Conservation (phyloP, 2,329 filamentous ascomycete species). For the Fusarium humuli region DNA sequence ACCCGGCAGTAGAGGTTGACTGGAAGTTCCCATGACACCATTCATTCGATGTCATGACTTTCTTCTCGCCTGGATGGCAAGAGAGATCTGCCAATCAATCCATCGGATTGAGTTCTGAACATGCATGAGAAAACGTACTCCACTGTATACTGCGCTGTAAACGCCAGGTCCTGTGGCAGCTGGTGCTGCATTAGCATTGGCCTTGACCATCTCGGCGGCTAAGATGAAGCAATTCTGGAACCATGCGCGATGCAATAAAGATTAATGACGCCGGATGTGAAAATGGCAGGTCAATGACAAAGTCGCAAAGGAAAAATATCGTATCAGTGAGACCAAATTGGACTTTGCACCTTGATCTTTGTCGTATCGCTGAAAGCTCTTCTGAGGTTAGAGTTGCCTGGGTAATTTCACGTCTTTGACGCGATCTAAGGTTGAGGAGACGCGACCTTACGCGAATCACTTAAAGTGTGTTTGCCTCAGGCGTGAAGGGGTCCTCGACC, state of each 20-base stretch:
- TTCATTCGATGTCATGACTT: constrained; percentile 2
- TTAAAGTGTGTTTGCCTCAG: constrained; percentile 55
- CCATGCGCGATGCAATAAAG: constrained; percentile 28
- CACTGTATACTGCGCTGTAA: constrained; percentile 77
- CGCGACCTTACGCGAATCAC: constrained; percentile 55
- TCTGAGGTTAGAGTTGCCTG: constrained; percentile 45
- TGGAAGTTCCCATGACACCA: not conserved
- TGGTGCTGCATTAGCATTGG: constrained; percentile 46
- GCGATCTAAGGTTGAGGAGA: constrained; percentile 50
- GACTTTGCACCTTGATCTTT: constrained; percentile 25
- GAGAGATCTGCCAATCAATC: constrained; percentile 1
- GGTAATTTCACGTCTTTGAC: constrained; percentile 53
- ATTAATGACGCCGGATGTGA: constrained; percentile 1
- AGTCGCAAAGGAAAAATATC: constrained; percentile 10
- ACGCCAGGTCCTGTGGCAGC: constrained; percentile 60
- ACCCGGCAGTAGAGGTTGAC: not conserved
- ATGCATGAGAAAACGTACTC: constrained; percentile 60
- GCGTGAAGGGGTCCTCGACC: constrained; percentile 25
- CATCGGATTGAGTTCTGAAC: not conserved
- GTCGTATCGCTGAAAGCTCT: constrained; percentile 34
- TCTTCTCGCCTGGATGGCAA: not conserved
- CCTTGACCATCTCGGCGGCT: constrained; percentile 61
- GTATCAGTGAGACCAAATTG: constrained; percentile 18
- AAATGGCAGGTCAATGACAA: not conserved
- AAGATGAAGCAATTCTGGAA: constrained; percentile 37